Conservation (phyloP, 768 basidiomycete genomes). For the Phallus indusiatus region DNA sequence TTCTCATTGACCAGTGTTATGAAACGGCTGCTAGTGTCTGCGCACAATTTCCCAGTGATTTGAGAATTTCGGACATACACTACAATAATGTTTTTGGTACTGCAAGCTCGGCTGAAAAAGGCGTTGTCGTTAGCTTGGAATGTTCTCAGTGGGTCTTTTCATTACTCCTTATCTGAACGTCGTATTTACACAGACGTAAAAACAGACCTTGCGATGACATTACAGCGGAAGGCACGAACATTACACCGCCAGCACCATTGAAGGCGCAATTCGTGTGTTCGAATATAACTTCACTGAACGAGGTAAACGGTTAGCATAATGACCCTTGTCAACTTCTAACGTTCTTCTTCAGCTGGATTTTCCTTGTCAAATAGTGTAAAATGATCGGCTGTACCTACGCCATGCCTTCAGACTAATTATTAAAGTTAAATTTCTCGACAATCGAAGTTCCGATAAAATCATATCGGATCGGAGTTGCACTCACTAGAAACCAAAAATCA, state of each 20-base stretch:
- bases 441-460: no score
- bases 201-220: constrained; percentile 24
- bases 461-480: no score
- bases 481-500: no score
- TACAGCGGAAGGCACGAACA: constrained; percentile 25
- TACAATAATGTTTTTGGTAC: constrained; percentile 51
- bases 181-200: background rate
- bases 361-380: background rate
- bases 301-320: constrained; percentile 15
- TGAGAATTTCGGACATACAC: constrained; percentile 46
- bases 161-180: background rate
- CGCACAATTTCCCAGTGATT: constrained; percentile 45
- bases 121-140: constrained; percentile 41
- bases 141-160: constrained; percentile 33
- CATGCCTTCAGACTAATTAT: no score
- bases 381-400: no score
- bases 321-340: background rate
- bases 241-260: constrained; percentile 20
- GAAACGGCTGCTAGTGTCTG: constrained; percentile 36
- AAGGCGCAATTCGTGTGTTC: constrained; percentile 42
- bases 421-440: no score
- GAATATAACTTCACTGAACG: constrained; percentile 39
- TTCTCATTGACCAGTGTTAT: constrained; percentile 52
- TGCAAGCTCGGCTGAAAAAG: constrained; percentile 33
- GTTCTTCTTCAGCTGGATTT: background rate